Evolutionary conservation across 2,329 filamentous ascomycete species (phyloP), one percentile per base, ranked within the genome.

Genomic region (Fusarium agapanthi): DNA sequence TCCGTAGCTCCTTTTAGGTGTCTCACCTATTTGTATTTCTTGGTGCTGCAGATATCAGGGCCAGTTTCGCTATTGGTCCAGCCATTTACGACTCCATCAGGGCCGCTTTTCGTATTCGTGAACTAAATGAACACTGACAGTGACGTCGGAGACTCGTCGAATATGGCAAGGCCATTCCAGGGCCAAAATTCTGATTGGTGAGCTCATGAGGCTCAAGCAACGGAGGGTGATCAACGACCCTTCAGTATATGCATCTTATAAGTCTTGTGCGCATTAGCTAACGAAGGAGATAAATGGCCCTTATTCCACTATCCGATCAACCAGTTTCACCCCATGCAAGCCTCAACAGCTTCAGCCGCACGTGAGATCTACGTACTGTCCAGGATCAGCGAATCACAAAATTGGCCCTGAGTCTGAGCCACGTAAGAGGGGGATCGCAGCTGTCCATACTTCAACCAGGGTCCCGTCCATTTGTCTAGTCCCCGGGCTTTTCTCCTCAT

Each of bases 141-240:
- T 0, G 2, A 0, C 7, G 4, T n/a, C 14, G 0, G 9, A 15
- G 16, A 26, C 14, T 35, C 1, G 12, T 20, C 34, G 22, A 13
- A 10, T 14, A 20, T 4, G 0, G 2, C 10, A 7, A 32, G n/a
- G 13, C 40, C 22, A 2, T 16, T 12, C 0, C 3, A 20, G 37
- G 44, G 55, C 30, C 37, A 37, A 16, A 26, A 28, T 18, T 16
- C 10, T 28, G 5, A 64, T 64, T 64, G 24, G 61, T n/a, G 16
- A 26, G 7, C 12, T 3, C 5, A 20, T 20, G 28, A 43, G 5
- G n/a, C n/a, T 3, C 12, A 16, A 28, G 13, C 14, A n/a, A 38
- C 0, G 9, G 6, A 15, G 18, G 7, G 8, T 22, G 12, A 14
- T 10, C 12, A 10, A 5, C 16, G 3, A 10, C 1, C 22, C 11